phyloP scores from a whole-genome alignment of 2,329 filamentous ascomycete genomes.

The Xylaria sp. region DNA sequence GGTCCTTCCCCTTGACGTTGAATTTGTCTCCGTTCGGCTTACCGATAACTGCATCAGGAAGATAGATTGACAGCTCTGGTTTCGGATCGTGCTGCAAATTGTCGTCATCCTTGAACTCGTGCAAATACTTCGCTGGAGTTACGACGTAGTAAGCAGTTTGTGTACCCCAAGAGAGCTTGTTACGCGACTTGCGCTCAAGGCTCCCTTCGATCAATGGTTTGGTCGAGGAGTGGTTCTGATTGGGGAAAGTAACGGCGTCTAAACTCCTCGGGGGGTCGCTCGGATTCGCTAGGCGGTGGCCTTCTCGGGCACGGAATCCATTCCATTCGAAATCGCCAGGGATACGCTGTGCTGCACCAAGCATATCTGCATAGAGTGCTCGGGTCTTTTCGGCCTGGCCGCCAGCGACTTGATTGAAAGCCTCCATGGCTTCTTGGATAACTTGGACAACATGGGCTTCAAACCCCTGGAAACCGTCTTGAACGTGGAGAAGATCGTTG shows the following conservation, averaged over 20 bases:
- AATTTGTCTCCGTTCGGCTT: constrained; percentile 79
- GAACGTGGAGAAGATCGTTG: constrained; percentile 89
- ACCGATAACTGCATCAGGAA: constrained; percentile 87
- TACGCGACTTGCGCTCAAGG: constrained; percentile 87
- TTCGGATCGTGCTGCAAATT: constrained; percentile 71
- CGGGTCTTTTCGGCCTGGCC: constrained; percentile 83
- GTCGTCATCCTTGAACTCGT: constrained; percentile 96
- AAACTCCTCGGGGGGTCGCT: constrained; percentile 75
- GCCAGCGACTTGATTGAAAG: constrained; percentile 81
- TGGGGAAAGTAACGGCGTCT: constrained; percentile 79
- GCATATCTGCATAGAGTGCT: constrained; percentile 82
- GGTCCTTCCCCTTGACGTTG: constrained; percentile 93
- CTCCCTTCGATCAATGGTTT: constrained; percentile 85
- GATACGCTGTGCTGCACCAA: constrained; percentile 75
- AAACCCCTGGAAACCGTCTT: constrained; percentile 86
- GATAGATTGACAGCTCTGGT: constrained; percentile 87
- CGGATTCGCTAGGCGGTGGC: constrained; percentile 77
- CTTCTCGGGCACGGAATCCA: constrained; percentile 76
- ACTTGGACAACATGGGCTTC: constrained; percentile 85
- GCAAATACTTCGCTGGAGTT: constrained; percentile 84
- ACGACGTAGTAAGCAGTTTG: constrained; percentile 87
- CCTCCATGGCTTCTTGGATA: constrained; percentile 79
- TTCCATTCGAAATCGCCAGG: constrained; percentile 91
- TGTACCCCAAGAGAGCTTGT: constrained; percentile 79
- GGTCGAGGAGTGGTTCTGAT: constrained; percentile 82